These are phyloP conservation scores for Rugiboletus extremiorientalis DNA, from an alignment of 1,284 basidiomycete species.

Conservation along the genomic window DNA sequence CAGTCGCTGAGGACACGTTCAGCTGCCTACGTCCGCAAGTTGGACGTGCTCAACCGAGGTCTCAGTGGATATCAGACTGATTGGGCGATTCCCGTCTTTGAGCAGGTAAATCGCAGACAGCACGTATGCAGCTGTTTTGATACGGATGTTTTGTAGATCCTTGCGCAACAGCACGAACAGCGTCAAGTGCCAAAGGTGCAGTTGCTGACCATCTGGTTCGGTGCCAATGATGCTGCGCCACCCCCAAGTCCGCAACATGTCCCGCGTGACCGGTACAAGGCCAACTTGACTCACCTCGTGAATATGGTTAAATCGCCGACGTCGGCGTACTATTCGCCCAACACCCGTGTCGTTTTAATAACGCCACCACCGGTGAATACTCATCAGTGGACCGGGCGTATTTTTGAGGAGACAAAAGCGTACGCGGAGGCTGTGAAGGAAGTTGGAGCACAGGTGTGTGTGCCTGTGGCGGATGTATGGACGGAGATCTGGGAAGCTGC, in stretches of 20 bases:
- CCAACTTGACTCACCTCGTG: slow-evolving; percentile 67
- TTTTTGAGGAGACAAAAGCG: slow-evolving; percentile 56
- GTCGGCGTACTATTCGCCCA: slow-evolving; percentile 68
- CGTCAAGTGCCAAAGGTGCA: slow-evolving; percentile 58
- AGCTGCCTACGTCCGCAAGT: slow-evolving; percentile 76
- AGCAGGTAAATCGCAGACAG: slow-evolving; percentile 51
- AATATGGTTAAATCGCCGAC: slow-evolving; percentile 57
- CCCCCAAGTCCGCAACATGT: slow-evolving; percentile 65
- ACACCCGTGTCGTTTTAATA: slow-evolving; percentile 78
- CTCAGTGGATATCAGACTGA: slow-evolving; percentile 81
- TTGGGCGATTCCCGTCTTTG: slow-evolving; percentile 78
- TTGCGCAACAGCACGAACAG: slow-evolving; percentile 54
- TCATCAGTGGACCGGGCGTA: slow-evolving; percentile 57
- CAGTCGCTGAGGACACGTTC: slow-evolving; percentile 4
- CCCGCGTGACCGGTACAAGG: slow-evolving; percentile 63
- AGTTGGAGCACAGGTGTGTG: slow-evolving; percentile 51
- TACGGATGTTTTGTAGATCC: slow-evolving; percentile 39
- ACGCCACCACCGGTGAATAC: slow-evolving; percentile 84
- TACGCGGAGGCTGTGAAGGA: slow-evolving; percentile 73
- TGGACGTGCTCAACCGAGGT: slow-evolving; percentile 85
- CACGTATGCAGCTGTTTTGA: neutral
- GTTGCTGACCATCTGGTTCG: slow-evolving; percentile 85
- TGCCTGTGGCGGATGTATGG: slow-evolving; percentile 74
- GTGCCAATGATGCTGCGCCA: slow-evolving; percentile 80
- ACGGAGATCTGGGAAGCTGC: slow-evolving; percentile 63